phyloP scores from a whole-genome alignment of 192 early-diverging fungal genomes.

The Neocallimastix lanati region DNA sequence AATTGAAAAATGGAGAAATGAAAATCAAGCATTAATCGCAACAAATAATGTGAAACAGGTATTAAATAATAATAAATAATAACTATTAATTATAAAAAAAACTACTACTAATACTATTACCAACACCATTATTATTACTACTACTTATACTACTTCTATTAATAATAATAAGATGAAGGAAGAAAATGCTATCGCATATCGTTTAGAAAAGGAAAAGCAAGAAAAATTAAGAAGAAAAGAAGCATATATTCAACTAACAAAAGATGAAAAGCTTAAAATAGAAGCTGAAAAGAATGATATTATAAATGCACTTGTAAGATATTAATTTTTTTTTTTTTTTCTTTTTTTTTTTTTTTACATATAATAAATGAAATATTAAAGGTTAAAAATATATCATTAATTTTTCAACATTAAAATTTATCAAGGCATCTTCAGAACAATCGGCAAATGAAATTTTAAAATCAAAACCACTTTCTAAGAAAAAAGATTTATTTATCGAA shows the following conservation, averaged over 20 bases:
- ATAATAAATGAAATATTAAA: background rate
- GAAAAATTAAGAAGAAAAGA: constrained; percentile 39
- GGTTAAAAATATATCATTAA: background rate
- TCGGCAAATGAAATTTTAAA: constrained; percentile 7
- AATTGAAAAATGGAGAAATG: constrained; percentile 55
- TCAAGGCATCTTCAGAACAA: constrained; percentile 12
- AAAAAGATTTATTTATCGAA: constrained; percentile 5
- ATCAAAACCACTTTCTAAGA: background rate
- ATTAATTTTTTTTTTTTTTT: no score
- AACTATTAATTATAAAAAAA: no score
- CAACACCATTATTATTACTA: no score
- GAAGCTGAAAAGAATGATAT: constrained; percentile 19
- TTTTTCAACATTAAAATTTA: background rate
- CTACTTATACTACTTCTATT: background rate
- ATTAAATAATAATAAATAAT: background rate
- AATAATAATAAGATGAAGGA: constrained; percentile 11
- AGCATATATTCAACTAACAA: constrained; percentile 18
- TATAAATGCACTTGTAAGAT: background rate
- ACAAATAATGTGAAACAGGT: constrained; percentile 43
- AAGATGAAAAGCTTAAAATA: constrained; percentile 27
- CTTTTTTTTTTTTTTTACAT: no score
- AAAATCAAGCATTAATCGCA: constrained; percentile 63
- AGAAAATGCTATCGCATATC: constrained; percentile 12
- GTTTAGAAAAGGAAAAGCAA: constrained; percentile 20
- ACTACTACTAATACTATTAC: no score